phyloP scores from a whole-genome alignment of 163 green algal genomes.

The Coccomyxa subellipsoidea region DNA sequence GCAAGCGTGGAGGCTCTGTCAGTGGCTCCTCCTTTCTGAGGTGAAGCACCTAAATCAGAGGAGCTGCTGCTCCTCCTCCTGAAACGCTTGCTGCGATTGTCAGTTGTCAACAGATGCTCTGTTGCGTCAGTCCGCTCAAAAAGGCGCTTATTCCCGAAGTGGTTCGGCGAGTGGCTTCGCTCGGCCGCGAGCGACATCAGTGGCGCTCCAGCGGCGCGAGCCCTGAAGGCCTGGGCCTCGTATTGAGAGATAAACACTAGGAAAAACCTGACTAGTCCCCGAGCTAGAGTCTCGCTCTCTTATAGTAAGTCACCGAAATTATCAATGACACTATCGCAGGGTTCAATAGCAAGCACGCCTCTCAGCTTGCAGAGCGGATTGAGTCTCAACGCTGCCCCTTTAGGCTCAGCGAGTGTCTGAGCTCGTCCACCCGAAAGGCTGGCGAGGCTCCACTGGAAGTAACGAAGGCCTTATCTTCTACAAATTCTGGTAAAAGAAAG shows the following conservation, averaged over 20 bases:
- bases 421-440: too few species aligned
- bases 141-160: slow-evolving; percentile 19
- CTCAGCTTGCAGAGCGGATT: too few species aligned
- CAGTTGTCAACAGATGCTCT: background rate
- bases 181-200: slow-evolving; percentile 29
- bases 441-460: too few species aligned
- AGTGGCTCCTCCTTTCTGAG: slow-evolving; percentile 4
- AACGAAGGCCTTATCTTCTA: too few species aligned
- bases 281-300: too few species aligned
- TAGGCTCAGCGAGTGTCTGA: too few species aligned
- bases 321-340: too few species aligned
- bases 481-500: too few species aligned
- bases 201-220: background rate
- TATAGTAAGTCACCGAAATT: too few species aligned
- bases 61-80: background rate
- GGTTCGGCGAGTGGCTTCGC: slow-evolving; percentile 7
- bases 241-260: background rate
- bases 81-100: slow-evolving; percentile 3
- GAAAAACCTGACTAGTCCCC: background rate
- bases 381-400: too few species aligned
- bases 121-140: slow-evolving; percentile 14
- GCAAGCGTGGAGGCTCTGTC: slow-evolving; percentile 34
- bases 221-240: background rate
- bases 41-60: too few species aligned
- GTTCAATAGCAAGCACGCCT: too few species aligned